Evolutionary conservation across 345 rosid genomes (phyloP).

Genomic region (Syzygium aqueum): DNA sequence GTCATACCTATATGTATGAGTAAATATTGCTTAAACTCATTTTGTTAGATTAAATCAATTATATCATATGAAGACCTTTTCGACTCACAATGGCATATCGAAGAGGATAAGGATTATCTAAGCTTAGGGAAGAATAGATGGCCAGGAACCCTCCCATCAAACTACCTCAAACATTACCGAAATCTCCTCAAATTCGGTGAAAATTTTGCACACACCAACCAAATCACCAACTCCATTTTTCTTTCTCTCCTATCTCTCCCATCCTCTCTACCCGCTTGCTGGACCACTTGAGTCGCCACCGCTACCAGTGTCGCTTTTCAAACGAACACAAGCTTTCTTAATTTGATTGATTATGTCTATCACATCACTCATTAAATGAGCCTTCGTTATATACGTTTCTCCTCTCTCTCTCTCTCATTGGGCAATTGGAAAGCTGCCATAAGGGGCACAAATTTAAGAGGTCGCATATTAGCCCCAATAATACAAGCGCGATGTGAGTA

Average conservation of each 20-base stretch:
- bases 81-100: background rate
- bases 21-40: background rate
- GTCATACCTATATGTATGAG: background rate
- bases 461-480: background rate
- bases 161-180: background rate
- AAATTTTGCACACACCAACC: background rate
- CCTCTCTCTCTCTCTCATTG: background rate
- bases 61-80: background rate
- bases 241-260: background rate
- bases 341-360: background rate
- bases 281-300: background rate
- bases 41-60: background rate
- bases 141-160: background rate
- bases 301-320: background rate
- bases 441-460: background rate
- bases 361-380: background rate
- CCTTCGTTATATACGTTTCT: background rate
- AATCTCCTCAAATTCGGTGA: background rate
- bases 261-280: background rate
- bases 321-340: background rate
- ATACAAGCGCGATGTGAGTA: background rate
- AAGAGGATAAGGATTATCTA: background rate
- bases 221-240: background rate
- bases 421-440: background rate
- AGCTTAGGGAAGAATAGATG: background rate